Evolutionary conservation across 352 stramenopile genomes (phyloP).

Genomic region (Globisporangium parvum): DNA sequence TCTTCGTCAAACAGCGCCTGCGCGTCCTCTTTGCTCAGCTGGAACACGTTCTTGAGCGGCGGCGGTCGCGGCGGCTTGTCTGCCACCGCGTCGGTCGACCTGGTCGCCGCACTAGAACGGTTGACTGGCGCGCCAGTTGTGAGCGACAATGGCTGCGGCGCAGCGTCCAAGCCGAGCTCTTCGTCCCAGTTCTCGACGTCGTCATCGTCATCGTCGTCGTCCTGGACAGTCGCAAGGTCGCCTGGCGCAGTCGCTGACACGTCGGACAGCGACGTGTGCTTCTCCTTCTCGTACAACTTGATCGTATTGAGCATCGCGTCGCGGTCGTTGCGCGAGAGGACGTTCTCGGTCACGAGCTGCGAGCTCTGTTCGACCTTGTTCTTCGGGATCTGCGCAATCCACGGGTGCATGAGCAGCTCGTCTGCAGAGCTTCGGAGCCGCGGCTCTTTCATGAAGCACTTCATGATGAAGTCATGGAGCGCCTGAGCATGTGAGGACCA

Average conservation of each 20-base stretch:
- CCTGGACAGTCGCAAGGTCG: not conserved
- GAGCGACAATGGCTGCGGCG: slow-evolving; percentile 27
- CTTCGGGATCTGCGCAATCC: slow-evolving; percentile 86
- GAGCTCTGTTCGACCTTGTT: slow-evolving; percentile 87
- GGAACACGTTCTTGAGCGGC: slow-evolving; percentile 39
- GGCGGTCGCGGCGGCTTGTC: not conserved
- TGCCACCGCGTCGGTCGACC: not conserved
- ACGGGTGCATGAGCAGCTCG: slow-evolving; percentile 86
- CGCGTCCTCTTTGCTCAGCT: slow-evolving; percentile 75
- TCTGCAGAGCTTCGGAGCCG: slow-evolving; percentile 68
- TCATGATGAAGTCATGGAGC: slow-evolving; percentile 90
- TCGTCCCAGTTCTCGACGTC: slow-evolving; percentile 80
- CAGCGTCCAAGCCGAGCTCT: slow-evolving; percentile 60
- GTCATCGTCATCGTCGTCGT: slow-evolving; percentile 26
- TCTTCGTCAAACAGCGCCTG: slow-evolving; percentile 62
- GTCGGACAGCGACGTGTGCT: slow-evolving; percentile 12
- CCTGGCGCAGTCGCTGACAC: not conserved
- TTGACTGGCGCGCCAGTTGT: not conserved
- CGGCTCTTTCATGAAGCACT: slow-evolving; percentile 91
- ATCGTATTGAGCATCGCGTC: slow-evolving; percentile 84
- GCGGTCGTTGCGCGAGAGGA: slow-evolving; percentile 71
- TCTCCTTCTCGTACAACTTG: slow-evolving; percentile 69
- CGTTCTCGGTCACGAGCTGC: slow-evolving; percentile 66
- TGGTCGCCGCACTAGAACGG: not conserved
- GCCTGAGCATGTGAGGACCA: too few relatives aligned